Evolutionary conservation across 2,329 filamentous ascomycete species (phyloP), one percentile per base, ranked within the genome.

Genomic region (Cladosporium oxysporum): DNA sequence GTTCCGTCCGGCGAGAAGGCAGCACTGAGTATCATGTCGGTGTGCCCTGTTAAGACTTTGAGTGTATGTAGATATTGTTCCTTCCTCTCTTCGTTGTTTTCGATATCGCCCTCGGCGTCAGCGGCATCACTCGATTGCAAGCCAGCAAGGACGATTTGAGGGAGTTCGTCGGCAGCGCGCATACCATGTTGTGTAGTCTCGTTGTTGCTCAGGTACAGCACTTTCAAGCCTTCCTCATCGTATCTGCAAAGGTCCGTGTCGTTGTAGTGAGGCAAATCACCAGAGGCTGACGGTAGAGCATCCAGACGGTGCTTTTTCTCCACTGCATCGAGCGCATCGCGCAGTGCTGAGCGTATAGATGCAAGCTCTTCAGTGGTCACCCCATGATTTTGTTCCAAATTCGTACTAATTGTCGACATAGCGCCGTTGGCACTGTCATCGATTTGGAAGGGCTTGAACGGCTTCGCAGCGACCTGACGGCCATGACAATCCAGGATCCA

Each of bases 11-110:
- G 67, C 0, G 67, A 68, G 50, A 67, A 71, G 21, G 55, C 61
- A 44, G 68, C 69, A 67, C 70, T 70, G 50, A 69, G 67, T 52
- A 71, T 71, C 12, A 64, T 59, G 47, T 70, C 69, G 29, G 35
- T 55, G 58, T 71, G 69, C n/a, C 69, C 70, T 26, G 28, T 33
- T 2, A 71, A 53, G 29, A n/a, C 18, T n/a, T 55, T 29, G 31
- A 55, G 28, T 16, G 50, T 53, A 2, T 31, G 28, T 6, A 31
- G 33, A 10, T 1, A 6, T n/a, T n/a, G 5, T 18, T 3, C 10
- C 6, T 53, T 53, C 21, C 10, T 12, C 8, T n/a, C 47, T 12
- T 12, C 4, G 21, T 4, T 50, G 26, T 11, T 16, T 18, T 31
- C 7, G 8, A n/a, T 28, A 12, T 10, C 50, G n/a, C 28, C 21